Evolutionary conservation across 1,284 basidiomycete genomes (phyloP), one percentile per base, ranked within the genome.

Genomic region (Puccinia polysora): DNA sequence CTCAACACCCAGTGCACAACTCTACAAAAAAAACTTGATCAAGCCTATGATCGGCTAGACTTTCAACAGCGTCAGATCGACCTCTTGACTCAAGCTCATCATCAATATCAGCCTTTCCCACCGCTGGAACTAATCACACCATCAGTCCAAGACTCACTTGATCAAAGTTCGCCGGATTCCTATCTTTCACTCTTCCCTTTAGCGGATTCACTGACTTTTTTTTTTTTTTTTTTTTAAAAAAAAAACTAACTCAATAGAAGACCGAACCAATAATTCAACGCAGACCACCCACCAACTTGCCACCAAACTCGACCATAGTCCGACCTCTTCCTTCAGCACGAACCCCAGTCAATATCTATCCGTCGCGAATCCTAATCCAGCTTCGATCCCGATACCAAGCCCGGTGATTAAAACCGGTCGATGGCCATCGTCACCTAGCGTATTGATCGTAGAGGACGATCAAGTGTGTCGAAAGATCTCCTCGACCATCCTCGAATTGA

Each of bases 381-480:
- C 20, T 32, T 47, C 14, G 15, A 32, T 28, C 15, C 15, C 63
- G 23, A 43, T 67, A 15, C 30, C 20, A 49, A 2, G 25, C 34
- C 15, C 30, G n/a, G 20, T 32, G 23, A 45, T 32, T 34, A 64
- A 73, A 43, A 45, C n/a, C 23, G 53, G 38, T 28, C 56, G 75
- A 2, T 79, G 77, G 78, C 76, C 80, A 0, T 78, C 80, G 2
- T 80, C 80, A 14, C 81, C 81, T 3, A 76, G 79, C 1, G 93
- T 97, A 65, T 81, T 97, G 65, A 84, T 97, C 3, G 94, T 97
- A 18, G 94, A 97, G 79, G 94, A 97, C 80, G 94, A 97, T 78
- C 89, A 89, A 15, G 91, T 97, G 28, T 93, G 88, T 79, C 82
- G 94, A 65, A 88, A 88, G 77, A 81, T 97, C 73, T 89, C 89